Evolutionary conservation across 768 basidiomycete species (phyloP), one percentile per base, ranked within the genome.

Genomic region (Ramaria rubella): DNA sequence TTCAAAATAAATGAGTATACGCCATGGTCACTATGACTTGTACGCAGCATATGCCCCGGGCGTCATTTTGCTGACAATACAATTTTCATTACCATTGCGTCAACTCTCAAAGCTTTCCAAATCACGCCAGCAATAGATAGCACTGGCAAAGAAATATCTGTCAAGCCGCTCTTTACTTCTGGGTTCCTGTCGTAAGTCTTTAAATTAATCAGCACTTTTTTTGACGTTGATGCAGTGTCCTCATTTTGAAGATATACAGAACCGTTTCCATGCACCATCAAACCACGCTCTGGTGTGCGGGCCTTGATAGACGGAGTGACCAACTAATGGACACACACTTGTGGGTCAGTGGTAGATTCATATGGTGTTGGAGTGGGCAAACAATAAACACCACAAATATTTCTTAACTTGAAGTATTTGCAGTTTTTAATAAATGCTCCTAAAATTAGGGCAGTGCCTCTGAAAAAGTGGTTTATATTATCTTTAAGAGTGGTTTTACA

Each of bases 41-140:
- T 34, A 19, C 6, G 23, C 21, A 77, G 77, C 38, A 62, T 72
- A 44, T 85, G 82, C 60, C 80, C 81, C 5, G 81, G 82, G 9
- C 69, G 76, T 44, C 70, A 79, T 60, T 75, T 83, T 50, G 81
- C 78, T 4, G 76, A 80, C 52, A 61, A 70, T 5, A 74, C 68
- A 52, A 63, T 78, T 30, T 83, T 75, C 75, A 63, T 75, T 46
- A 73, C 76, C 42, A 71, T 73, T 14, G 73, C 78, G 0, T 70
- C 67, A 53, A 68, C 82, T 11, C 62, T 78, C 34, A 72, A 79
- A 19, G 68, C 74, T 7, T 71, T 82, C 61, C 68, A 78, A 58
- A 73, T 83, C 34, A 63, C 65, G 2, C 75, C 72, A 58, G 69
- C 71, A 0, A 40, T 66, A 14, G 78, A 80, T 64, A 70, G 69